phyloP scores from a whole-genome alignment of 306 rosid genomes.

The Calophaca sinica region DNA sequence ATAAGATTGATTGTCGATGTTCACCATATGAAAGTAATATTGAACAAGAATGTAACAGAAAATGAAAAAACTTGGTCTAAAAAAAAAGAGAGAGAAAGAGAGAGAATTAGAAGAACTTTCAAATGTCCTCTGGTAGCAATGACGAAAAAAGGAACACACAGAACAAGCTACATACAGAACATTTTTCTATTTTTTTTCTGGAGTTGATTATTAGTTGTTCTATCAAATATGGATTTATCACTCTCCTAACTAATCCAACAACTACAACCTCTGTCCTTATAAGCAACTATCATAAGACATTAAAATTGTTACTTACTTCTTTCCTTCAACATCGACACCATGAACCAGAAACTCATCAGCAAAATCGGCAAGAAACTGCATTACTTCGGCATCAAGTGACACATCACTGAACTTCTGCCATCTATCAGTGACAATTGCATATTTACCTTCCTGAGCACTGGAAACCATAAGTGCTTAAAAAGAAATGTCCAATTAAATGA shows the following conservation, averaged over 20 bases:
- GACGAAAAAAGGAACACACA: constrained; percentile 12
- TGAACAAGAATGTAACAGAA: constrained; percentile 1
- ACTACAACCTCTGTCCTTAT: constrained; percentile 6
- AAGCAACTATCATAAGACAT: neutral
- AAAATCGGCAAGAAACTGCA: constrained; percentile 77
- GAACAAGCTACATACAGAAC: no score
- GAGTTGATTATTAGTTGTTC: neutral
- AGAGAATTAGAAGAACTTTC: neutral
- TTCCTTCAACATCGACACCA: constrained; percentile 98
- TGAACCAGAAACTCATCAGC: constrained; percentile 97
- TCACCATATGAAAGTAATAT: constrained; percentile 19
- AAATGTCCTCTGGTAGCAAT: constrained; percentile 6
- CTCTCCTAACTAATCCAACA: constrained; percentile 5
- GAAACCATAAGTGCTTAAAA: constrained; percentile 43
- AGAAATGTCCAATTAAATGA: constrained; percentile 6
- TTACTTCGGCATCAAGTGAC: constrained; percentile 61
- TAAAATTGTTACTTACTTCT: constrained; percentile 64
- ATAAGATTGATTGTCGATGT: constrained; percentile 20
- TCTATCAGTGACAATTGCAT: constrained; percentile 92
- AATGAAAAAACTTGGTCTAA: neutral
- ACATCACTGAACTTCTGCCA: constrained; percentile 98
- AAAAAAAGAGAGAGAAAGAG: no score
- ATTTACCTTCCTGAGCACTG: constrained; percentile 73
- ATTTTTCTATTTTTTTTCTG: neutral
- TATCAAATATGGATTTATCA: neutral